Evolutionary conservation across 495 filamentous ascomycete genomes (phyloP), one percentile per base, ranked within the genome.

Genomic region (Xanthoparmelia taractica): DNA sequence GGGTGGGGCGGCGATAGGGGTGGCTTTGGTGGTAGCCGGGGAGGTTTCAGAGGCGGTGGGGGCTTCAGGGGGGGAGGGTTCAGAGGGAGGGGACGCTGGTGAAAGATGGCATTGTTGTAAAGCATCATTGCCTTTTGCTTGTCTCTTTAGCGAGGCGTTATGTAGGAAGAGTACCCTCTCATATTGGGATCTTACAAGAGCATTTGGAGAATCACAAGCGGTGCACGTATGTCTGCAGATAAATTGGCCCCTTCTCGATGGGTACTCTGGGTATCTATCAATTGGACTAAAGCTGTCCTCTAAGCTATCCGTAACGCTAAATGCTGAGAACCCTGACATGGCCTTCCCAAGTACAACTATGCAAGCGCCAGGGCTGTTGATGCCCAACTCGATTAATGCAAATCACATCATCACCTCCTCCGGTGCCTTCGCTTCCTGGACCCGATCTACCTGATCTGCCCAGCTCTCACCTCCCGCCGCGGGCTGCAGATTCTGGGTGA

Each of bases 21-120:
- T 31, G 76, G 81, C 58, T 74, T 73, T 60, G 84, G 85, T 17
- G 82, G 86, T 62, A 77, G 80, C 10, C 69, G 78, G 36, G 73
- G 74, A 23, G 73, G 76, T 0, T 79, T 78, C 43, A 77, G 79
- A 36, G 73, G 77, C 31, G 73, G 76, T 41, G 73, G 76, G n/a
- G 76, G 73, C 8, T 71, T 69, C 57, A 66, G 72, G 12, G 52
- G 75, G 70, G 58, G 82, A 75, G 68, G 63, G 8, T 65, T 59
- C 29, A 62, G 66, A 59, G 63, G 63, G 4, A 61, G 62, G 23
- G 63, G 66, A 47, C 64, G 66, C 20, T 68, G 59, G 66, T 68
- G 40, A 65, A 38, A 18, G 34, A 29, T 25, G 17, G 8, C 12
- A 4, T 2, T 33, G 20, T 29, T 13, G 10, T 7, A 23, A 50